Conservation (phyloP, 169 alveolate genomes). For the Eimeria praecox region DNA sequence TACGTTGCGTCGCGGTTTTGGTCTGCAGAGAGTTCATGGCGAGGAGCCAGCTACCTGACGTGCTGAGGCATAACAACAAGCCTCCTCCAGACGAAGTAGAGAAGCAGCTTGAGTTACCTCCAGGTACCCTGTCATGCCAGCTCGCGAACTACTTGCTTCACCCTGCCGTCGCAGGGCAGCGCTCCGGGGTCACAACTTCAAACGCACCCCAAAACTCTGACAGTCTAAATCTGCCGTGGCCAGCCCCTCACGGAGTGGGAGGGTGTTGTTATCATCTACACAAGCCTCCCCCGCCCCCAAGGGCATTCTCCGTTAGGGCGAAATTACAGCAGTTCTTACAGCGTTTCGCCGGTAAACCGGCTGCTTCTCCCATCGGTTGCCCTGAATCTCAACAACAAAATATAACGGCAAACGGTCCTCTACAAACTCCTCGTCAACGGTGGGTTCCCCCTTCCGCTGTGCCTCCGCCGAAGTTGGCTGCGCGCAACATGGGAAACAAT, state of each 20-base stretch:
- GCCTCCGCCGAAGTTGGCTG: constrained; percentile 16
- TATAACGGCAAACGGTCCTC: neutral
- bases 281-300: constrained; percentile 70
- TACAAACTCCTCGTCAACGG: constrained; percentile 44
- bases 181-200: constrained; percentile 80
- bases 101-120: constrained; percentile 79
- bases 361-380: constrained; percentile 20
- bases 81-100: constrained; percentile 82
- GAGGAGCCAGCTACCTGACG: constrained; percentile 71
- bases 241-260: constrained; percentile 61
- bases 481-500: neutral
- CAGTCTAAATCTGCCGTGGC: constrained; percentile 64
- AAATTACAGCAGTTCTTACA: constrained; percentile 68
- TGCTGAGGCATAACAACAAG: constrained; percentile 79
- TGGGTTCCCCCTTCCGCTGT: constrained; percentile 43
- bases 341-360: constrained; percentile 50
- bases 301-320: constrained; percentile 55
- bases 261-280: constrained; percentile 80
- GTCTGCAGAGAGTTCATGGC: constrained; percentile 78
- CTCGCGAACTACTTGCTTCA: constrained; percentile 75
- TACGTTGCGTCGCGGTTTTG: neutral
- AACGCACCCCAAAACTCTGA: constrained; percentile 83
- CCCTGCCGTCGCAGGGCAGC: constrained; percentile 75
- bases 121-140: constrained; percentile 77
- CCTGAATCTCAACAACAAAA: constrained; percentile 37